Conservation (phyloP, 108 stramenopile genomes). For the Discostella stelligeroides region DNA sequence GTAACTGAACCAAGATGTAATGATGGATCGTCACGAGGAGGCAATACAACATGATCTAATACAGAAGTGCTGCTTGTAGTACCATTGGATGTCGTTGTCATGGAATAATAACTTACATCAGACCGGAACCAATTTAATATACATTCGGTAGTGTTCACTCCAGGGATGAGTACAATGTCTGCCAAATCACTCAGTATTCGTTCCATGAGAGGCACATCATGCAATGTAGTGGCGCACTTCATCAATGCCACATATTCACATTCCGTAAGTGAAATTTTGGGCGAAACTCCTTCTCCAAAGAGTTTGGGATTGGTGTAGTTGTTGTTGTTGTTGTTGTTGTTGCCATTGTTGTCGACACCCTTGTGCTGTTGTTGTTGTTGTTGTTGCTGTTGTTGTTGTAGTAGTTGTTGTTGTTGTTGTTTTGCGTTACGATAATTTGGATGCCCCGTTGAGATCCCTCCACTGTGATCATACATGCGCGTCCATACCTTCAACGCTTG, state of each 20-base stretch:
- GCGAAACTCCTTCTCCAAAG: conserved; percentile 51
- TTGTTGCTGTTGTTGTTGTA: neutral
- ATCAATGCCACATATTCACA: conserved; percentile 66
- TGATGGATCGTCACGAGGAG: conserved; percentile 35
- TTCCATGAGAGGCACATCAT: conserved; percentile 59
- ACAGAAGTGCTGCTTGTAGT: conserved; percentile 13
- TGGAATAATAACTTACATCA: neutral
- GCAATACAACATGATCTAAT: conserved; percentile 37
- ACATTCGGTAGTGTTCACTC: conserved; percentile 51
- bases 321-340: neutral
- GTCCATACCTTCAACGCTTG: conserved; percentile 67
- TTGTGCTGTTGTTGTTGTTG: neutral
- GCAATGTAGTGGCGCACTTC: conserved; percentile 55
- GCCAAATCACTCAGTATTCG: conserved; percentile 74
- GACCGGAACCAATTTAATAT: conserved; percentile 78
- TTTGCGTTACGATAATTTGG: conserved; percentile 5
- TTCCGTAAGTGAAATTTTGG: conserved; percentile 61
- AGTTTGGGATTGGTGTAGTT: too few relatives aligned
- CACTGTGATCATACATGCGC: conserved; percentile 52
- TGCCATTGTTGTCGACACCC: neutral
- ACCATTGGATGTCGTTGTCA: neutral
- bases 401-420: conserved; percentile 2
- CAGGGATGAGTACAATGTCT: conserved; percentile 78
- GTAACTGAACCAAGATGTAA: conserved; percentile 18
- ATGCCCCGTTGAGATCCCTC: conserved; percentile 27